Evolutionary conservation across 257 asterid genomes (phyloP), one percentile per base, ranked within the genome.

Genomic region (Rhazya stricta): DNA sequence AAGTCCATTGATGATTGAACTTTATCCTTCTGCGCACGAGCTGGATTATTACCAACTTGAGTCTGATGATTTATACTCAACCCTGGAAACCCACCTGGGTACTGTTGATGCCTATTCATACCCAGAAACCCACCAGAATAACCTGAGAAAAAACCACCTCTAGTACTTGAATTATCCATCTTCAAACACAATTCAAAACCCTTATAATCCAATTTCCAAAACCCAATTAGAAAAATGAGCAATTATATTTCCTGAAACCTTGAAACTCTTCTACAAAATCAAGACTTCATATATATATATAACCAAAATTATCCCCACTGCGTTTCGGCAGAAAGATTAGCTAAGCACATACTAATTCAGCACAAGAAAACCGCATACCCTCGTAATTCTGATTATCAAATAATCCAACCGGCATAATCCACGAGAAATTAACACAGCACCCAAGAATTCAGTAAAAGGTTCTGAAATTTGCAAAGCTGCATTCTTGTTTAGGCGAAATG

Each of bases 61-160:
- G 75, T 72, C 4, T 79, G 86, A 39, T 62, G 73, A 65, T 61
- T 71, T 62, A 74, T 76, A 71, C 53, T 72, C 45, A 80, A 56
- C 54, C 76, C 81, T 50, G 72, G 72, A 67, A 76, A 34, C 53
- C 83, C 79, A 60, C 60, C 76, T 8, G 74, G 73, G 36, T 62
- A 73, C 30, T 77, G 84, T 62, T 74, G 86, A 29, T 60, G 42
- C 83, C 77, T 79, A 67, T 63, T 83, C 83, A 83, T 83, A 39
- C 84, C 86, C 73, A 79, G 53, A 74, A 79, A 63, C 7, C 81
- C 83, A 65, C 82, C 84, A 42, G 71, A 67, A 74, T 72, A 82
- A 39, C 83, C 86, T 21, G 83, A 69, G 60, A 77, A 76, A 69
- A 73, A 83, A 42, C 73, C 86, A 76, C 75, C 62, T 43, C 83